Percentiles rank a stretch among this genome's conserved stretches.
phyloP scores from a whole-genome alignment of 1,284 basidiomycete species.

The Caloboletus firmus region DNA sequence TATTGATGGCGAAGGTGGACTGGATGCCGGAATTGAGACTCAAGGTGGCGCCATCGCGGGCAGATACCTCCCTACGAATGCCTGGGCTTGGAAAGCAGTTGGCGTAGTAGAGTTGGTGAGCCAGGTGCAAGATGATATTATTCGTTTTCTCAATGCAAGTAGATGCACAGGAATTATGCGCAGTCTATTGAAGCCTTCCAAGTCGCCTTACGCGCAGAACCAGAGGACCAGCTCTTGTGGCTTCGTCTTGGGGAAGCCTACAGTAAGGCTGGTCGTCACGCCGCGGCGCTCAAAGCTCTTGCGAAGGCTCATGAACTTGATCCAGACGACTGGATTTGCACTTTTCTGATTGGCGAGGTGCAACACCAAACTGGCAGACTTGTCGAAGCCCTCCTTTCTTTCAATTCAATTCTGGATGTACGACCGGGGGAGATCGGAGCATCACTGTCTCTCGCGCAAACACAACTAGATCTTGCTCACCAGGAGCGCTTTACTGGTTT shows the following conservation, averaged over 20 bases:
- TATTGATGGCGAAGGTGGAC: slow-evolving; percentile 88
- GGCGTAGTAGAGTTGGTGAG: slow-evolving; percentile 90
- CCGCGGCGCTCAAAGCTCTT: slow-evolving; percentile 89
- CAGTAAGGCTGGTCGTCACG: slow-evolving; percentile 81
- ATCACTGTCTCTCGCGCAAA: slow-evolving; percentile 71
- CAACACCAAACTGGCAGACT: slow-evolving; percentile 79
- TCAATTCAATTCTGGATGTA: slow-evolving; percentile 56
- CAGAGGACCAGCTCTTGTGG: slow-evolving; percentile 82
- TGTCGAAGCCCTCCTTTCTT: slow-evolving; percentile 70
- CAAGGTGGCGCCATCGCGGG: slow-evolving; percentile 45
- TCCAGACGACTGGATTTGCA: slow-evolving; percentile 80
- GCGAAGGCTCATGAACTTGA: slow-evolving; percentile 69
- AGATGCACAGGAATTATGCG: slow-evolving; percentile 77
- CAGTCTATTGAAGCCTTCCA: slow-evolving; percentile 88
- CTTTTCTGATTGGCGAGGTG: slow-evolving; percentile 85
- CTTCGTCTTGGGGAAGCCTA: slow-evolving; percentile 92
- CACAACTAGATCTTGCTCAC: slow-evolving; percentile 72
- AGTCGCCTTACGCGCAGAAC: slow-evolving; percentile 80
- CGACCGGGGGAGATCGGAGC: slow-evolving; percentile 72
- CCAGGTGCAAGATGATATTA: slow-evolving; percentile 5
- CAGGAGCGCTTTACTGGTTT: slow-evolving; percentile 71
- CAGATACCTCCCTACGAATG: slow-evolving; percentile 74
- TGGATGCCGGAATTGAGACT: slow-evolving; percentile 59
- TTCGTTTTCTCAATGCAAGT: slow-evolving; percentile 13
- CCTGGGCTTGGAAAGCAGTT: slow-evolving; percentile 99